Base-by-base conservation (phyloP, 768 basidiomycete species). In the Boletus tomentosulus region DNA sequence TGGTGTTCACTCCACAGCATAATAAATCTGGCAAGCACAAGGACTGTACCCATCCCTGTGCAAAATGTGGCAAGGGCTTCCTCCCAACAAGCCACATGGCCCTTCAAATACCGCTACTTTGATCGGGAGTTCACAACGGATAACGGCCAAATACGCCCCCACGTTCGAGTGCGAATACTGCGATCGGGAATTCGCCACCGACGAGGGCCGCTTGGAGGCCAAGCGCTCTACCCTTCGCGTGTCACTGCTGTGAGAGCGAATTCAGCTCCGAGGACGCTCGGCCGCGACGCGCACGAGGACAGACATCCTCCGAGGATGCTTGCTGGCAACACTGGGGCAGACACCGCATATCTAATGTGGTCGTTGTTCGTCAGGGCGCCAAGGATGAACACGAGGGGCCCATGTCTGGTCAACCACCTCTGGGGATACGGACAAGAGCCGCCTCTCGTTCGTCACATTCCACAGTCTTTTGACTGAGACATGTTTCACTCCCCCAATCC, bases 1-100 rank as follows among this genome's bases (percentile, higher is more conserved):
- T 7, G 6, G 15, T 34, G 39, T 50, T 57, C 35, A 63, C 15
- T 12, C 19, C 10, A 27, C 22, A 67, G 64, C 64, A 66, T 35
- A 48, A 8, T 19, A 11, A 53, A 1, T 48, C 56, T 16, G 49
- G 49, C 19, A 66, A 48, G 13, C 63, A 67, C 27, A 19, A 10
- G 10, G 16, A 27, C 25, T 27, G 5, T 27, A 4, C 33, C 13
- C 33, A 34, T 34, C 3, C 2, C 33, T 34, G 12, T 34, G 33
- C 0, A 38, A 2, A 3, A 9, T 66, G 64, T 42, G 13, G 12
- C 54, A 51, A 38, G 19, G 22, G 5, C 11, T 8, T 66, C 2
- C 2, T 55, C 56, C 6, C 27, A 56, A 44, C 19, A 35, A 9
- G 52, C 4, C 7, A 10, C n/a, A n/a, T n/a, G n/a, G n/a, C n/a